phyloP scores from a whole-genome alignment of 1,139 yeast species.

The Debaryomyces fabryi region DNA sequence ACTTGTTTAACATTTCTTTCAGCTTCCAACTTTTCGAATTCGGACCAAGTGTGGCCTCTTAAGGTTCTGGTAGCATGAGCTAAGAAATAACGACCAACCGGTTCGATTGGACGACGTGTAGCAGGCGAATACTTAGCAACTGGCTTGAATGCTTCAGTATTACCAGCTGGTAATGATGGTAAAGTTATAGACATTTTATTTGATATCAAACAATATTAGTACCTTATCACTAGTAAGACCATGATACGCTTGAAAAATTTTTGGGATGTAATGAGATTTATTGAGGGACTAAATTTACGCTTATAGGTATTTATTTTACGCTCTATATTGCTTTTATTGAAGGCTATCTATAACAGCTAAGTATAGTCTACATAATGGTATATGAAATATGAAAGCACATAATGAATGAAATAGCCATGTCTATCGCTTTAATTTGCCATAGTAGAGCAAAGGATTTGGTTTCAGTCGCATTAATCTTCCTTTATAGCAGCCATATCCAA shows the following conservation, averaged over 20 bases:
- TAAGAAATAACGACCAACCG: constrained; percentile 93
- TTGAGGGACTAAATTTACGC: constrained; percentile 10
- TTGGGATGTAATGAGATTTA: constrained; percentile 17
- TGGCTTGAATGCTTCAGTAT: constrained; percentile 55
- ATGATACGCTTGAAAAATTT: constrained; percentile 19
- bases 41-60: constrained; percentile 98
- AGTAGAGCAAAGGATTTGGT: background rate
- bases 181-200: constrained; percentile 38
- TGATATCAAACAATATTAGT: background rate
- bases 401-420: background rate
- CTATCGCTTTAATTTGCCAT: background rate
- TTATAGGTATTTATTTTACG: background rate
- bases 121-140: constrained; percentile 61
- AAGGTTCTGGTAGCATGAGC: constrained; percentile 97
- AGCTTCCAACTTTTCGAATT: constrained; percentile 92
- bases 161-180: constrained; percentile 46
- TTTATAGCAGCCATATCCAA: constrained; percentile 87
- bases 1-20: constrained; percentile 79
- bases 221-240: constrained; percentile 6
- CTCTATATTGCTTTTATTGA: background rate
- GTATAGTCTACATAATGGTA: background rate
- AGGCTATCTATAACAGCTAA: background rate
- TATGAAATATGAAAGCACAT: background rate
- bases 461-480: constrained; percentile 33
- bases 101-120: constrained; percentile 87